Percentiles rank a stretch among this genome's conserved stretches.
phyloP scores from a whole-genome alignment of 1,284 basidiomycete genomes.

The Golubevia sp. region DNA sequence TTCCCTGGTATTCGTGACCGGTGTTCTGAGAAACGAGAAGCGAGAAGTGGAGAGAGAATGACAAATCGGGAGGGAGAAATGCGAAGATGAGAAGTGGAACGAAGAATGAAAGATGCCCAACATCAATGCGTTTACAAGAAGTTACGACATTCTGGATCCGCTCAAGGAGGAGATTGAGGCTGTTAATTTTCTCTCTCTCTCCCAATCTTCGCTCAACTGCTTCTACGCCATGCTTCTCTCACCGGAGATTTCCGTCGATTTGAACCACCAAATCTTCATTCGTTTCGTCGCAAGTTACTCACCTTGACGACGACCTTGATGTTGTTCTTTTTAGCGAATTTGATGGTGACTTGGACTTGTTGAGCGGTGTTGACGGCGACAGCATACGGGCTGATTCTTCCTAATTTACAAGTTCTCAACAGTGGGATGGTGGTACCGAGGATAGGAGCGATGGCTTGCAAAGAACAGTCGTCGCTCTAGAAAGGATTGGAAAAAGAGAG shows the following conservation, averaged over 20 bases:
- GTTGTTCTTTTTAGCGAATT: constrained; percentile 19
- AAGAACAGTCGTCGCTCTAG: constrained; percentile 5
- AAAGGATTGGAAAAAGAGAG: too few relatives aligned
- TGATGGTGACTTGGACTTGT: constrained; percentile 8
- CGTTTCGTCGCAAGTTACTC: too few relatives aligned
- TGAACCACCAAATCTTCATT: too few relatives aligned
- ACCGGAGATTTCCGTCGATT: too few relatives aligned
- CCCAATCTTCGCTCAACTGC: neutral
- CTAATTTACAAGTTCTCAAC: constrained; percentile 6
- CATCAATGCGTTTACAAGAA: too few relatives aligned
- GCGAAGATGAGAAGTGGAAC: too few relatives aligned
- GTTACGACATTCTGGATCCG: too few relatives aligned
- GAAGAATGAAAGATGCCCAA: too few relatives aligned
- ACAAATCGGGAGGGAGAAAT: too few relatives aligned
- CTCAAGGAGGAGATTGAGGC: too few relatives aligned
- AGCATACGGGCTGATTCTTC: constrained; percentile 10
- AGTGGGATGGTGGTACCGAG: neutral
- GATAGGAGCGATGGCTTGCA: constrained; percentile 1
- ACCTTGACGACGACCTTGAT: constrained; percentile 17
- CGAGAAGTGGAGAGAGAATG: neutral
- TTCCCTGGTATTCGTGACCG: constrained; percentile 19
- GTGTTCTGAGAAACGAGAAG: neutral
- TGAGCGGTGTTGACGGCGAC: constrained; percentile 6
- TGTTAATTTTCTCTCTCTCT: constrained; percentile 4
- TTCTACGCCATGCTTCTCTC: too few relatives aligned